Conservation (phyloP, 75 land plant species). For the Selaginella moellendorffii region DNA sequence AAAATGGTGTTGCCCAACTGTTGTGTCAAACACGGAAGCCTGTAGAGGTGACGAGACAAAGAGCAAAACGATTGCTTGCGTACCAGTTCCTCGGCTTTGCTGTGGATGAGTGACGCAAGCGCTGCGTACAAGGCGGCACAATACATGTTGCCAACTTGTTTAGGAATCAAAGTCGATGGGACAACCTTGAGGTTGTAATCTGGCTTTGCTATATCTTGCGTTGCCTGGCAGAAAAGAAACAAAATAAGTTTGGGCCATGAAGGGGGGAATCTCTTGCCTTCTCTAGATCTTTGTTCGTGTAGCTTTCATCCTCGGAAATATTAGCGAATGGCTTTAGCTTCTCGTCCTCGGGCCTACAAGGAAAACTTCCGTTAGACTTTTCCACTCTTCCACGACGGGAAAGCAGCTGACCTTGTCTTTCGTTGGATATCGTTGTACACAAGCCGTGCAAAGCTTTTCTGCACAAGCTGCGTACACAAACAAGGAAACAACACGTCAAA, state of each 20-base stretch:
- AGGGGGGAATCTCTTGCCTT: constrained; percentile 43
- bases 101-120: constrained; percentile 69
- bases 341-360: constrained; percentile 42
- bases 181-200: constrained; percentile 74
- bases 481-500: background rate
- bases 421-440: constrained; percentile 63
- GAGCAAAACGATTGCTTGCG: too few species aligned
- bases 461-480: constrained; percentile 66
- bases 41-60: too few species aligned
- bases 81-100: constrained; percentile 21
- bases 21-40: too few species aligned
- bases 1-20: constrained; percentile 67
- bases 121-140: constrained; percentile 95
- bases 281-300: constrained; percentile 83
- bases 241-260: background rate
- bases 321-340: constrained; percentile 56
- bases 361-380: constrained; percentile 29
- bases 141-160: constrained; percentile 97
- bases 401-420: constrained; percentile 80
- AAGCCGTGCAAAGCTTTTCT: constrained; percentile 88
- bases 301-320: constrained; percentile 61
- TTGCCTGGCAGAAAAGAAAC: constrained; percentile 28
- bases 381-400: too few species aligned
- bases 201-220: constrained; percentile 76
- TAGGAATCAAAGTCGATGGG: constrained; percentile 75